phyloP scores from a whole-genome alignment of 306 rosid genomes.

The Canavalia gladiata region DNA sequence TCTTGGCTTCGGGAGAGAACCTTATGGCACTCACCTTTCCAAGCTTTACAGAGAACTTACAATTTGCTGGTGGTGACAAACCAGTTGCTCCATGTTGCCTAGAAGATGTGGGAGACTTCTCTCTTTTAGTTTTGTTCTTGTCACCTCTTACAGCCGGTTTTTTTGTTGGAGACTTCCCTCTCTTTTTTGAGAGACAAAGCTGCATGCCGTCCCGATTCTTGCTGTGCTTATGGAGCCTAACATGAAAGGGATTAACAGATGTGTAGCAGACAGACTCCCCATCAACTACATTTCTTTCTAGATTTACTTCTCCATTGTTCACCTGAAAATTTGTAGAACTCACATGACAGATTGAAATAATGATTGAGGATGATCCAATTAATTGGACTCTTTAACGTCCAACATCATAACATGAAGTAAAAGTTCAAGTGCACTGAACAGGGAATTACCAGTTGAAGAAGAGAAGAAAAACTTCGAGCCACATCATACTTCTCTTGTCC shows the following conservation, averaged over 20 bases:
- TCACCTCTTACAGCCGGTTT: constrained; percentile 48
- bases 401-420: constrained; percentile 39
- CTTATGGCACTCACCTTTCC: constrained; percentile 61
- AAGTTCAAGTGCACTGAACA: constrained; percentile 1
- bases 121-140: constrained; percentile 43
- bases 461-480: constrained; percentile 91
- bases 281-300: constrained; percentile 60
- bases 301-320: constrained; percentile 79
- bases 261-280: constrained; percentile 71
- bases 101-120: constrained; percentile 55
- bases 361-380: not conserved
- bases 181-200: constrained; percentile 62
- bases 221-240: constrained; percentile 64
- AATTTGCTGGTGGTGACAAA: constrained; percentile 52
- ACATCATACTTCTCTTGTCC: constrained; percentile 80
- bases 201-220: constrained; percentile 48
- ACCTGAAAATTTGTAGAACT: constrained; percentile 65
- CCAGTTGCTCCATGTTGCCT: constrained; percentile 42
- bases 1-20: constrained; percentile 77
- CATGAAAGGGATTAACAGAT: constrained; percentile 69
- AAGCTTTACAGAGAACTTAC: constrained; percentile 66
- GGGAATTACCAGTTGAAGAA: constrained; percentile 84
- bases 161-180: constrained; percentile 66
- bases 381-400: constrained; percentile 1
- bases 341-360: not conserved